phyloP scores from a whole-genome alignment of 176 grass and related monocot genomes.

The Aegilops sharonensis region DNA sequence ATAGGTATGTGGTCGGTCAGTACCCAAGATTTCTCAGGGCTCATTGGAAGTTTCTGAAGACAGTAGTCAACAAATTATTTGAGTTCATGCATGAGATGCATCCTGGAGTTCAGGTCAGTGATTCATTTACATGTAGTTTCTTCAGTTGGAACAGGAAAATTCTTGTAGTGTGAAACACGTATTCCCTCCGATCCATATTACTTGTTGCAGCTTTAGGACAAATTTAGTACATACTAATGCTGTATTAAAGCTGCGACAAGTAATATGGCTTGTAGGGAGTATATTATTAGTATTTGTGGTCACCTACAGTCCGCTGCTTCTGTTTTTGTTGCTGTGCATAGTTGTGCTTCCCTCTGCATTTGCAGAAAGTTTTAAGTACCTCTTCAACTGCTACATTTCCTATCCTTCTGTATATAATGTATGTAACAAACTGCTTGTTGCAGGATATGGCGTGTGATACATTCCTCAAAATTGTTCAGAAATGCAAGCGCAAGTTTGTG shows the following conservation, averaged over 20 bases:
- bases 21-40: conserved; percentile 98
- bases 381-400: not conserved
- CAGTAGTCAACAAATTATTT: conserved; percentile 97
- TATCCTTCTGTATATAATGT: conserved; percentile 20
- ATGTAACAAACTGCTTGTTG: conserved; percentile 22
- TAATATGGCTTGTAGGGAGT: not conserved
- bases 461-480: conserved; percentile 98
- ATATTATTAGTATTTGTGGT: not conserved
- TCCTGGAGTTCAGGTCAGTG: conserved; percentile 96
- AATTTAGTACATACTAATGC: too few species aligned
- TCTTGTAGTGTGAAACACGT: not conserved
- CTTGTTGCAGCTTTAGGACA: too few species aligned
- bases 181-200: too few species aligned
- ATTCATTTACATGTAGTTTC: conserved; percentile 3
- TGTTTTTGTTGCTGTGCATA: not conserved
- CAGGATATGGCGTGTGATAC: conserved; percentile 99
- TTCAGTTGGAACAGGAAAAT: not conserved
- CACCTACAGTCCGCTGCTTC: not conserved
- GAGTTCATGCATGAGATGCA: conserved; percentile 99
- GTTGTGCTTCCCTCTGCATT: not conserved
- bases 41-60: conserved; percentile 99
- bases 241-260: too few species aligned
- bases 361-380: conserved; percentile 5
- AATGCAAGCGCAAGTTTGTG: conserved; percentile 99
- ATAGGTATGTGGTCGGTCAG: conserved; percentile 98